phyloP scores from a whole-genome alignment of 2,329 filamentous ascomycete species.

The Curvularia lunata region DNA sequence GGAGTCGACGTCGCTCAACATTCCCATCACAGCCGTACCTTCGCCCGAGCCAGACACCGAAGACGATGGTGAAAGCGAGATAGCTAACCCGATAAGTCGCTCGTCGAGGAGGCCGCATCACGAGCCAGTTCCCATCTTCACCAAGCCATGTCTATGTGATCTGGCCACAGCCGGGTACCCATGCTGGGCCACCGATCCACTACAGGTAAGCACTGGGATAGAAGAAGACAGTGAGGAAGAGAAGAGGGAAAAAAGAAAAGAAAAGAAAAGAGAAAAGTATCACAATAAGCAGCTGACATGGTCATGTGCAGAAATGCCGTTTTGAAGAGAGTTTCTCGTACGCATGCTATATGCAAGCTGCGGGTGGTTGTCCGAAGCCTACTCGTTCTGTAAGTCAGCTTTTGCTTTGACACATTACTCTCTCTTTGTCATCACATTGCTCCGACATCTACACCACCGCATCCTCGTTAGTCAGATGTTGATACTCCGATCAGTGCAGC shows the following conservation, averaged over 20 bases:
- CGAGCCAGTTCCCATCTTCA: slow-evolving; percentile 62
- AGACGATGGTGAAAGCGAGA: slow-evolving; percentile 10
- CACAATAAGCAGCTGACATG: slow-evolving; percentile 11
- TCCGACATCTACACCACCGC: too few relatives aligned
- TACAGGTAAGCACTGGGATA: slow-evolving; percentile 29
- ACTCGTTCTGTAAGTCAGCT: slow-evolving; percentile 31
- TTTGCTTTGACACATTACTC: neutral
- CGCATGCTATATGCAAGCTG: slow-evolving; percentile 38
- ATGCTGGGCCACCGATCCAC: slow-evolving; percentile 40
- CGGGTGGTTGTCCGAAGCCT: slow-evolving; percentile 36
- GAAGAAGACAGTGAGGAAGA: neutral
- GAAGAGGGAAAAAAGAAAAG: neutral
- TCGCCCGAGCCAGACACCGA: slow-evolving; percentile 9
- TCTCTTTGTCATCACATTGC: neutral
- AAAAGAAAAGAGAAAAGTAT: neutral
- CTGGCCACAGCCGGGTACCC: slow-evolving; percentile 32
- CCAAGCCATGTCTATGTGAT: slow-evolving; percentile 54
- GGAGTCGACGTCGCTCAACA: slow-evolving; percentile 32
- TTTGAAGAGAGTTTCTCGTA: slow-evolving; percentile 42
- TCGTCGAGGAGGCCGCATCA: slow-evolving; percentile 56
- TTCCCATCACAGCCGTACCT: slow-evolving; percentile 25
- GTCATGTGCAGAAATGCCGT: slow-evolving; percentile 28
- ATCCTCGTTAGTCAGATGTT: neutral
- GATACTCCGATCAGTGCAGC: slow-evolving; percentile 28
- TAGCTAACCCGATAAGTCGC: slow-evolving; percentile 4